phyloP scores from a whole-genome alignment of 176 grass and related monocot genomes.

The Saccharum spontaneum region DNA sequence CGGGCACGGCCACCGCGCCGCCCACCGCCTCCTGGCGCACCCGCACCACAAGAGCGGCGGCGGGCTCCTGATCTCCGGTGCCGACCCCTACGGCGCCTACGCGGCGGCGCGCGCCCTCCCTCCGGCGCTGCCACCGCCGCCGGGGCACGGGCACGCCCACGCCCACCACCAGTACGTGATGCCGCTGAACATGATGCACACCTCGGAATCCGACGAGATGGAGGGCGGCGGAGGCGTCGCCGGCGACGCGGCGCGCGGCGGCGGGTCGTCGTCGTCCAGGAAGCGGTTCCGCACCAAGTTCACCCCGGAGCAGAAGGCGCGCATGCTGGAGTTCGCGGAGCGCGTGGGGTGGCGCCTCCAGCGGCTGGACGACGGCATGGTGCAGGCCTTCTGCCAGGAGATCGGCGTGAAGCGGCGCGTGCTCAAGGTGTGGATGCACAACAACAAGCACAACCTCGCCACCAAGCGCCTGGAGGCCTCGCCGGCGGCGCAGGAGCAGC shows the following conservation, averaged over 20 bases:
- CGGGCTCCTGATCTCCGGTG: conserved; percentile 35
- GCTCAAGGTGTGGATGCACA: conserved; percentile 99
- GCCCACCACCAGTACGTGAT: conserved; percentile 58
- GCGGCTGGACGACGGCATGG: conserved; percentile 76
- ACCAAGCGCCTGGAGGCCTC: conserved; percentile 35
- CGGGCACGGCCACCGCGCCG: conserved; percentile 26
- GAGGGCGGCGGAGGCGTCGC: conserved; percentile 28
- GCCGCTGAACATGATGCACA: conserved; percentile 74
- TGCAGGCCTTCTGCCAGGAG: conserved; percentile 83
- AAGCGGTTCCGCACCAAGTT: conserved; percentile 94
- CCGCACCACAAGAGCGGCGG: background rate
- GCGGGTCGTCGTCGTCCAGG: conserved; percentile 24
- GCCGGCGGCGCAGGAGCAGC: background rate
- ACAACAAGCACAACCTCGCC: conserved; percentile 95
- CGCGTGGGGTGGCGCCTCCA: conserved; percentile 76
- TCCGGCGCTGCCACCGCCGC: background rate
- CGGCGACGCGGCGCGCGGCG: background rate
- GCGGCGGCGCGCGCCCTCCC: conserved; percentile 27
- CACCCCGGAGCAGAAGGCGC: conserved; percentile 82
- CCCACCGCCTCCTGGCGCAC: conserved; percentile 37
- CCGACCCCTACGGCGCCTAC: conserved; percentile 47
- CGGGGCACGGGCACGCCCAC: background rate
- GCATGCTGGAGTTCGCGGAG: conserved; percentile 89
- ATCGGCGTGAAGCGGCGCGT: conserved; percentile 86
- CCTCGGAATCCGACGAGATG: conserved; percentile 88